A percentile compares a stretch with the other conserved stretches of the same genome.
Conservation (phyloP, 352 stramenopile genomes). For the Phytophthora sansomeana region DNA sequence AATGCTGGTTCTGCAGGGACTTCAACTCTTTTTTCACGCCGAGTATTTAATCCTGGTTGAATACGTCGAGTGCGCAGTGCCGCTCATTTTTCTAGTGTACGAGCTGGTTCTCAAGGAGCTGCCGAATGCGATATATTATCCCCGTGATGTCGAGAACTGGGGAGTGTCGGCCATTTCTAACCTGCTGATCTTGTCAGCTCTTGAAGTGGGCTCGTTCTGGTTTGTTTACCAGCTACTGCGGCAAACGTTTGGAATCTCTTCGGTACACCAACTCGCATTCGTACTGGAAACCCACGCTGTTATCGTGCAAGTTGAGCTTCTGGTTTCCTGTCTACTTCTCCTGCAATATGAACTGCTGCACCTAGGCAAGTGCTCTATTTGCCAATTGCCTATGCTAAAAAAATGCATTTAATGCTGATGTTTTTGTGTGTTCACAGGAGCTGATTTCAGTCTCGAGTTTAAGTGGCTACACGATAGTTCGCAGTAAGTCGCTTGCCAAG, state of each 20-base stretch:
- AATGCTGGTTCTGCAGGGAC: constrained; percentile 24
- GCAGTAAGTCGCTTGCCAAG: background rate
- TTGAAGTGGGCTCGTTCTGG: too few species aligned
- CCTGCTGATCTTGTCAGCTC: too few species aligned
- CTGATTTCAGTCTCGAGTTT: constrained; percentile 40
- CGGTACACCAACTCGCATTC: too few species aligned
- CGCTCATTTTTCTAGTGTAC: constrained; percentile 45
- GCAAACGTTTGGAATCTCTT: too few species aligned
- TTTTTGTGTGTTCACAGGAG: constrained; percentile 5
- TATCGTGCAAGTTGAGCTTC: constrained; percentile 13
- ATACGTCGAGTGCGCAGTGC: constrained; percentile 53
- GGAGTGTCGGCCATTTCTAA: too few species aligned
- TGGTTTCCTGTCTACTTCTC: constrained; percentile 22
- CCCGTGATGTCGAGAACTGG: too few species aligned
- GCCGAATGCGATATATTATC: too few species aligned
- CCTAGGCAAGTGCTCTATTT: constrained; percentile 13
- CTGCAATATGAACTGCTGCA: constrained; percentile 31
- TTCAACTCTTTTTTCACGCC: constrained; percentile 47
- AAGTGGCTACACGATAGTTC: constrained; percentile 17
- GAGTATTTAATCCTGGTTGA: too few species aligned
- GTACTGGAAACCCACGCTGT: constrained; percentile 43
- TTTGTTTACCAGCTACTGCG: too few species aligned
- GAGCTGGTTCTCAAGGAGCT: too few species aligned
- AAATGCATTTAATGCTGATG: background rate
- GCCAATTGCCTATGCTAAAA: background rate